A percentile compares a stretch with the other conserved stretches of the same genome.
Conservation (phyloP, 2,329 filamentous ascomycete species). For the Colletotrichum sublineola region DNA sequence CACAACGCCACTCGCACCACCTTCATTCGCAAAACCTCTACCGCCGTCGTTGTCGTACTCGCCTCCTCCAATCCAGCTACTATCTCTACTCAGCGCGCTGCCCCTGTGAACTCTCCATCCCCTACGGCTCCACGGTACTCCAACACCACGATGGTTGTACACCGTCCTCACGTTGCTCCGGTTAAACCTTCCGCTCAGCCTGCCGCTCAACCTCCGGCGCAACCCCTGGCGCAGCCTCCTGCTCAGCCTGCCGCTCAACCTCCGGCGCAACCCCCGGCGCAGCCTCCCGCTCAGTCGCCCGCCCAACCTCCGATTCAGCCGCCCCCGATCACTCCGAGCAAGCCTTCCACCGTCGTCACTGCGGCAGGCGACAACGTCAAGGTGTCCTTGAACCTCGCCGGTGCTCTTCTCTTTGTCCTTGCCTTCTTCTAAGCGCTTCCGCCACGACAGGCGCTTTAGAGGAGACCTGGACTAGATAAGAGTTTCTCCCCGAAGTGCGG, state of each 20-base stretch:
- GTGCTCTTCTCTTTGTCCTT: conserved; percentile 16
- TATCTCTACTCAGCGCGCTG: conserved; percentile 1
- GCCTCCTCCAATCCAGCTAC: background rate
- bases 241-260: background rate
- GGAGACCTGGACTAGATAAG: background rate
- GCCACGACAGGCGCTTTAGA: background rate
- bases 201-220: background rate
- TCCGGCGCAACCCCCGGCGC: conserved; percentile 8
- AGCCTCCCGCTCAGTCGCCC: conserved; percentile 16
- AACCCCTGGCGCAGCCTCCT: background rate
- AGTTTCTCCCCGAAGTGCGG: background rate
- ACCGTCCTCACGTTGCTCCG: background rate
- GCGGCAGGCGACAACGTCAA: conserved; percentile 33
- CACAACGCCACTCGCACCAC: conserved; percentile 32
- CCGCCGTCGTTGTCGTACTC: background rate
- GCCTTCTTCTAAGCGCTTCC: conserved; percentile 30
- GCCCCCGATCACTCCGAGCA: conserved; percentile 3
- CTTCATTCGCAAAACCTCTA: conserved; percentile 8
- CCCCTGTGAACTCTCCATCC: background rate
- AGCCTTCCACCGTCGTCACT: conserved; percentile 26
- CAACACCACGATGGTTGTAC: background rate
- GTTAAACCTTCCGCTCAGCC: background rate
- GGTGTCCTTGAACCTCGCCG: conserved; percentile 23
- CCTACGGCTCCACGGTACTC: background rate
- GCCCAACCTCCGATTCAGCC: conserved; percentile 7